Evolutionary conservation across 2,329 filamentous ascomycete species (phyloP).

Genomic region (Alternaria tenuissima): DNA sequence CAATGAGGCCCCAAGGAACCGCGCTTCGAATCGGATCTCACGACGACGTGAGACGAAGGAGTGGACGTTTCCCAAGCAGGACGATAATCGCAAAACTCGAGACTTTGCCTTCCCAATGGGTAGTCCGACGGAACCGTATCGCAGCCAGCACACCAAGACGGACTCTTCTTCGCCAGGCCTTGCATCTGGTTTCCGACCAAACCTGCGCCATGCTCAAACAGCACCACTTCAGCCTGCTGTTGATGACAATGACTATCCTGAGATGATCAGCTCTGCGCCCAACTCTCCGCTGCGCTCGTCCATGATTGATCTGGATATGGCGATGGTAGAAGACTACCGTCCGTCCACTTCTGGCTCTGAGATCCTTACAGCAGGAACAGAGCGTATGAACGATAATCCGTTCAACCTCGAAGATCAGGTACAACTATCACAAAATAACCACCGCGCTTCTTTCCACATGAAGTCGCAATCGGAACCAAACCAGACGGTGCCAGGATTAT

Average conservation of each 20-base stretch:
- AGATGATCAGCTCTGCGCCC: conserved; percentile 41
- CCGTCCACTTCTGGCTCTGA: conserved; percentile 55
- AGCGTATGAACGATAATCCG: conserved; percentile 56
- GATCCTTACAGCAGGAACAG: conserved; percentile 48
- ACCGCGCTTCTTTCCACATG: conserved; percentile 50
- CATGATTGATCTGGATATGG: conserved; percentile 56
- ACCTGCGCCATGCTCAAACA: conserved; percentile 53
- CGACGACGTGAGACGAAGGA: conserved; percentile 47
- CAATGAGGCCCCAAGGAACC: conserved; percentile 41
- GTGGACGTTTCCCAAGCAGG: conserved; percentile 35
- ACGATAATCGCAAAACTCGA: conserved; percentile 42
- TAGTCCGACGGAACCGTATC: conserved; percentile 29
- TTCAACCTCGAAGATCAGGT: conserved; percentile 60
- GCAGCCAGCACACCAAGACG: conserved; percentile 21
- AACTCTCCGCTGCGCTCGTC: conserved; percentile 50
- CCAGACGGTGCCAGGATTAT: conserved; percentile 46
- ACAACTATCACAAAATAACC: conserved; percentile 48
- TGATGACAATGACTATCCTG: conserved; percentile 45
- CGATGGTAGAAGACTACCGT: conserved; percentile 52
- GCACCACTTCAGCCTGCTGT: conserved; percentile 50
- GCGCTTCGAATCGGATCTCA: conserved; percentile 41
- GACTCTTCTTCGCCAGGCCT: conserved; percentile 40
- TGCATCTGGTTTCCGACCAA: conserved; percentile 49
- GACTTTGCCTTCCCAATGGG: conserved; percentile 49
- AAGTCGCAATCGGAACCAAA: conserved; percentile 54